Conservation (phyloP, 2,329 filamentous ascomycete genomes). For the Xylariaceae sp. region DNA sequence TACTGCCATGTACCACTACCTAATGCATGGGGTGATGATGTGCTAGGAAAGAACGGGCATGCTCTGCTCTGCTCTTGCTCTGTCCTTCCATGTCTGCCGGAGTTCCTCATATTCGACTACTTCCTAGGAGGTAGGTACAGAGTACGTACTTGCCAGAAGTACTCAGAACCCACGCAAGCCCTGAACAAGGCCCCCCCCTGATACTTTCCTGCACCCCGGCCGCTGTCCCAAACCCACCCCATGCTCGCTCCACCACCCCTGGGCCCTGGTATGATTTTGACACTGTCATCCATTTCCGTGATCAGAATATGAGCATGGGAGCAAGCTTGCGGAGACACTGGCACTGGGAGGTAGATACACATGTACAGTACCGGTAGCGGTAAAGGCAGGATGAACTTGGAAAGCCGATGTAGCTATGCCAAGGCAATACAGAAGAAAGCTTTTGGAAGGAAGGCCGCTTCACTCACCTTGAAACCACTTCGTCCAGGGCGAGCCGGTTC, state of each 20-base stretch:
- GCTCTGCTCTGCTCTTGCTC: slow-evolving; percentile 20
- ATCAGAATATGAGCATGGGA: slow-evolving; percentile 25
- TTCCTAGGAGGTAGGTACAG: no score
- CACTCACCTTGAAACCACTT: slow-evolving; percentile 10
- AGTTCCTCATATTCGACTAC: no score
- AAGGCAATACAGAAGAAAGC: slow-evolving; percentile 18
- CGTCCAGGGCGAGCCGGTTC: no score
- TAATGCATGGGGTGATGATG: no score
- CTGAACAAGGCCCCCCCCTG: slow-evolving; percentile 26
- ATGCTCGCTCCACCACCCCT: slow-evolving; percentile 24
- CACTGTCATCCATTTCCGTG: slow-evolving; percentile 17
- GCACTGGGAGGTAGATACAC: no score
- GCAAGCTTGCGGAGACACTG: no score
- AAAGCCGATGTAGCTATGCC: slow-evolving; percentile 6
- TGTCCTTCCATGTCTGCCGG: no score
- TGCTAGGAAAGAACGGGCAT: slow-evolving; percentile 10
- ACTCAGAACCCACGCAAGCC: slow-evolving; percentile 23
- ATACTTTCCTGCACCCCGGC: slow-evolving; percentile 27
- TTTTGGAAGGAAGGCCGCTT: slow-evolving; percentile 16
- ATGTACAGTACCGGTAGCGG: no score
- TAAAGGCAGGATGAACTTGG: no score
- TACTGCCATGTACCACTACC: no score
- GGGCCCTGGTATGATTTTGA: slow-evolving; percentile 22
- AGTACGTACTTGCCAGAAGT: no score
- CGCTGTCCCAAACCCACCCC: slow-evolving; percentile 24